Evolutionary conservation across 768 basidiomycete genomes (phyloP).

Genomic region (Sarcodon aspratus): DNA sequence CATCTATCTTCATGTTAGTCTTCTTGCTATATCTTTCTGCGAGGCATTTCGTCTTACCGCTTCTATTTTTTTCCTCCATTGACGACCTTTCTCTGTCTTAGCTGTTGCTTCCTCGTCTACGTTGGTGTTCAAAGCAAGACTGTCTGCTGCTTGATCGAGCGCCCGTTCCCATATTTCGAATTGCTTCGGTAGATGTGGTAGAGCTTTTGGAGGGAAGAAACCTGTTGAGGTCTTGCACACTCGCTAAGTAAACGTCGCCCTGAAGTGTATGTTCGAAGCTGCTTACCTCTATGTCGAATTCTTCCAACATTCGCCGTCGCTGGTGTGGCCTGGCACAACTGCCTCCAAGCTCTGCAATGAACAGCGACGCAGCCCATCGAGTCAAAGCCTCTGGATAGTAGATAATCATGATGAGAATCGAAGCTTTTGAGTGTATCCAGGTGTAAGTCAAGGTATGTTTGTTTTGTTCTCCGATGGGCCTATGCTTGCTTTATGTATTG

Average conservation of each 20-base stretch:
- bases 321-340: not conserved
- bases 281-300: not conserved
- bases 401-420: too few species aligned
- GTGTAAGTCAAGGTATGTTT: too few species aligned
- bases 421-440: too few species aligned
- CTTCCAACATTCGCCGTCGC: not conserved
- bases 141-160: conserved; percentile 38
- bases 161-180: conserved; percentile 68
- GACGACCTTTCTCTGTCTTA: conserved; percentile 44
- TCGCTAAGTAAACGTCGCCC: not conserved
- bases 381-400: too few species aligned
- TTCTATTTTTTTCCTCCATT: conserved; percentile 60
- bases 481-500: too few species aligned
- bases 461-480: too few species aligned
- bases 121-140: conserved; percentile 49
- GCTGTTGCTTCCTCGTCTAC: conserved; percentile 31
- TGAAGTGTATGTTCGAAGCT: not conserved
- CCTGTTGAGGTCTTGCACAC: conserved; percentile 39
- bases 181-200: conserved; percentile 38
- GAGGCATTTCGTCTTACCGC: conserved; percentile 17
- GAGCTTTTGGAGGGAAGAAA: conserved; percentile 67
- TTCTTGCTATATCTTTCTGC: not conserved
- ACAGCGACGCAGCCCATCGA: too few species aligned
- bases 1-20: conserved; percentile 37
- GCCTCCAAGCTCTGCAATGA: too few species aligned